Percentiles rank a stretch among this genome's conserved stretches.
phyloP scores from a whole-genome alignment of 2,329 filamentous ascomycete genomes.

The Penicillium rolfsii region DNA sequence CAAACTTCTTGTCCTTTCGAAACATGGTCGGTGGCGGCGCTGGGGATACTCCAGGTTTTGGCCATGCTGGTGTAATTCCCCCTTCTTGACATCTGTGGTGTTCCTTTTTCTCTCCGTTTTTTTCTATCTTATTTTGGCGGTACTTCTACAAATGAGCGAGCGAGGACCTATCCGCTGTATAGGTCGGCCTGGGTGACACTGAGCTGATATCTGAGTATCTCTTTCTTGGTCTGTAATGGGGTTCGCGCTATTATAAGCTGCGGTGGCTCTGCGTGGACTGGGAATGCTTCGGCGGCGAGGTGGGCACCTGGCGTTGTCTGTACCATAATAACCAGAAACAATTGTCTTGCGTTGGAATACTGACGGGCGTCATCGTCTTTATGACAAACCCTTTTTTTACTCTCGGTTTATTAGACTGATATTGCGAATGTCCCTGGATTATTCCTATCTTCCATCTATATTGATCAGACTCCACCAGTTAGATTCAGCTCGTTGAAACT shows the following conservation, averaged over 20 bases:
- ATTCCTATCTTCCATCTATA: neutral
- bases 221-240: neutral
- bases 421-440: too few species aligned
- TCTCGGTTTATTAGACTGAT: neutral
- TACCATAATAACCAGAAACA: slow-evolving; percentile 17
- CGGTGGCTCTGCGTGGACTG: neutral
- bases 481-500: neutral
- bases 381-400: neutral
- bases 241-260: slow-evolving; percentile 19
- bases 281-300: neutral
- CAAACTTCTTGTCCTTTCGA: slow-evolving; percentile 24
- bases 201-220: neutral
- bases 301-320: slow-evolving; percentile 13
- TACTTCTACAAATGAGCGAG: slow-evolving; percentile 23
- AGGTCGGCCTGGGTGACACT: slow-evolving; percentile 23
- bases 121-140: slow-evolving; percentile 26
- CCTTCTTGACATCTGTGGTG: slow-evolving; percentile 32
- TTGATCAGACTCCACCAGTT: neutral
- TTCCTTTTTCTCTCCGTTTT: slow-evolving; percentile 29
- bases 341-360: slow-evolving; percentile 13
- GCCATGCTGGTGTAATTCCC: slow-evolving; percentile 22
- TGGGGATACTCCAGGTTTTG: slow-evolving; percentile 16
- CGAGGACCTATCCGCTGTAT: slow-evolving; percentile 41
- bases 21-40: slow-evolving; percentile 17
- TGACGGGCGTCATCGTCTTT: neutral